Percentiles rank a stretch among this genome's conserved stretches.
These are phyloP conservation scores for Verticillium klebahnii DNA, from an alignment of 2,329 filamentous ascomycete genomes.

Conservation along the genomic window DNA sequence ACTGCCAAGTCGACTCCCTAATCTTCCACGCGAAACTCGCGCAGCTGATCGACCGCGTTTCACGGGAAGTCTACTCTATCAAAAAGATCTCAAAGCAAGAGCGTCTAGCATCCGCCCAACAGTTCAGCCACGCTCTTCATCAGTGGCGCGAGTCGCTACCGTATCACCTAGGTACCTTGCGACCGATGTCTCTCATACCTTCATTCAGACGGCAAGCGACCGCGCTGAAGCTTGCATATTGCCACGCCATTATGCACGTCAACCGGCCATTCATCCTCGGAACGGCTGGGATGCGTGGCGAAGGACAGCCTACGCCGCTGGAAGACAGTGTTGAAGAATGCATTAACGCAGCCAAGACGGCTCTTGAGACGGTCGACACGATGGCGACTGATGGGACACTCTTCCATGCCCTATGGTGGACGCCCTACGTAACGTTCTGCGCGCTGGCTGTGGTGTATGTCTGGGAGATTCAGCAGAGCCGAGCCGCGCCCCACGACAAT, in stretches of 20 bases:
- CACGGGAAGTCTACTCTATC: constrained; percentile 34
- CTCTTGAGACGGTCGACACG: constrained; percentile 37
- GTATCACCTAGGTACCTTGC: constrained; percentile 35
- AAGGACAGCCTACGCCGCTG: constrained; percentile 31
- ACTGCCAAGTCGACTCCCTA: constrained; percentile 45
- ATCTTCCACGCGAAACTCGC: constrained; percentile 40
- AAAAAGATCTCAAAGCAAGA: constrained; percentile 26
- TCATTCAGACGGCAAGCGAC: constrained; percentile 43
- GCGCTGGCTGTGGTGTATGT: constrained; percentile 50
- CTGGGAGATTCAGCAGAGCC: constrained; percentile 33
- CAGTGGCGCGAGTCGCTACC: constrained; percentile 34
- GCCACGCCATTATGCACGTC: constrained; percentile 51
- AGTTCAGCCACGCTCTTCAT: constrained; percentile 30
- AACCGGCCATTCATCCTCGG: constrained; percentile 49
- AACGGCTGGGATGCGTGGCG: constrained; percentile 8
- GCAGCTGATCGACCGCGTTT: constrained; percentile 32
- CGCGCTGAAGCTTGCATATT: constrained; percentile 48
- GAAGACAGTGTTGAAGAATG: constrained; percentile 31
- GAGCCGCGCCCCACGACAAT: background rate
- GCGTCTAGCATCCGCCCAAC: constrained; percentile 30
- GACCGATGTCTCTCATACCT: constrained; percentile 39
- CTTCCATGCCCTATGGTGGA: constrained; percentile 45
- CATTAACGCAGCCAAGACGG: constrained; percentile 39
- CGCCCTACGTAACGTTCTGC: constrained; percentile 49
- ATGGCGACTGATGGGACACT: constrained; percentile 27